These are phyloP conservation scores for Solanum ossicruentum DNA, from an alignment of 257 asterid genomes.

Conservation along the genomic window DNA sequence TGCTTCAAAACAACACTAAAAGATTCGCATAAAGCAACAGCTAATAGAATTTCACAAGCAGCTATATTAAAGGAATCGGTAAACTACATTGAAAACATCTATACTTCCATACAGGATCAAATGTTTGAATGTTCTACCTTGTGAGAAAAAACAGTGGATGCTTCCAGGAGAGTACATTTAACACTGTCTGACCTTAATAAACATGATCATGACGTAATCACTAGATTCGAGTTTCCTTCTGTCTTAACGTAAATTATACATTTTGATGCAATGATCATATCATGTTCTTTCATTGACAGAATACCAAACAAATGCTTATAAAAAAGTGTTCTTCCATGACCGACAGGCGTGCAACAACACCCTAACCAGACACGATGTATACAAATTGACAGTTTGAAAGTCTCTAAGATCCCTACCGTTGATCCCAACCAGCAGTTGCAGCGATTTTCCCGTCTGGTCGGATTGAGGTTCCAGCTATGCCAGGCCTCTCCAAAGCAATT, in stretches of 20 bases:
- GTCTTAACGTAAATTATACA: background rate
- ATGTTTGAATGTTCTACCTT: background rate
- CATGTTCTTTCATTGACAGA: background rate
- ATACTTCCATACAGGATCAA: background rate
- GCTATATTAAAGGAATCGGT: background rate
- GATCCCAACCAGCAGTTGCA: constrained; percentile 95
- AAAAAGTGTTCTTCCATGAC: background rate
- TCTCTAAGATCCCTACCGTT: constrained; percentile 20
- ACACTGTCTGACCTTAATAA: background rate
- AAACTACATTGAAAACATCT: background rate
- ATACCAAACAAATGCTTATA: background rate
- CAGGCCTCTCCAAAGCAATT: constrained; percentile 58
- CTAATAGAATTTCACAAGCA: background rate
- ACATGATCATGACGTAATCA: background rate
- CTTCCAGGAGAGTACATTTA: background rate
- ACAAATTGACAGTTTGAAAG: background rate
- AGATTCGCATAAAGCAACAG: background rate
- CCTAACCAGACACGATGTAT: background rate
- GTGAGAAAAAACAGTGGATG: background rate
- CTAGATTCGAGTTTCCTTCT: background rate
- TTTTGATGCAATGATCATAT: background rate
- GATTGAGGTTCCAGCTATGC: constrained; percentile 53
- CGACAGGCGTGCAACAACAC: background rate
- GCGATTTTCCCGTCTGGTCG: constrained; percentile 63
- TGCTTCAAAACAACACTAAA: background rate